These are phyloP conservation scores for Zygosaccharomyces sapae DNA, from an alignment of 1,139 yeast species.

Conservation along the genomic window DNA sequence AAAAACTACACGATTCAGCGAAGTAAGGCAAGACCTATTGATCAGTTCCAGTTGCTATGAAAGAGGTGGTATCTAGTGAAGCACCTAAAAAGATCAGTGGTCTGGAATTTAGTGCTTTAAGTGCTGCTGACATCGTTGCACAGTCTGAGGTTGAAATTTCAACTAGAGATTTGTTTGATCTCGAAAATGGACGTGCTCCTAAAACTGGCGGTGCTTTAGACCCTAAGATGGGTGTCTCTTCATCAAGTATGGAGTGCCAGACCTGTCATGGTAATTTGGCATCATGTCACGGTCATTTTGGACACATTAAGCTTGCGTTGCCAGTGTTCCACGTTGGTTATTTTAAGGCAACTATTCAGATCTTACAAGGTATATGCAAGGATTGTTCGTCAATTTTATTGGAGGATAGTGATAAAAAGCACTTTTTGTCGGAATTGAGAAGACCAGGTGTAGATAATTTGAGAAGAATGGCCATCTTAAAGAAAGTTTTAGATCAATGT, in stretches of 20 bases:
- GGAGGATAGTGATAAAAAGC: conserved; percentile 66
- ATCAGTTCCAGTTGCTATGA: conserved; percentile 23
- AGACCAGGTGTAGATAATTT: conserved; percentile 88
- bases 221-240: conserved; percentile 88
- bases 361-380: conserved; percentile 88
- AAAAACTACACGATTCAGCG: background rate
- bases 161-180: conserved; percentile 86
- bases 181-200: conserved; percentile 79
- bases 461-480: conserved; percentile 83
- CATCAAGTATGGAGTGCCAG: conserved; percentile 74
- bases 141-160: conserved; percentile 93
- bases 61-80: conserved; percentile 52
- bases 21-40: background rate
- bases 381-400: conserved; percentile 76
- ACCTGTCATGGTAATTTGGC: conserved; percentile 93
- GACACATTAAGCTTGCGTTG: conserved; percentile 84
- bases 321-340: conserved; percentile 98
- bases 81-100: conserved; percentile 91
- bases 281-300: conserved; percentile 97
- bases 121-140: conserved; percentile 85
- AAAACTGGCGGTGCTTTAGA: conserved; percentile 86
- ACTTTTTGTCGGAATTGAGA: conserved; percentile 69
- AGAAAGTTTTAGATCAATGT: conserved; percentile 82
- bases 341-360: conserved; percentile 85
- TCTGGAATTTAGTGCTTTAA: conserved; percentile 85